A percentile compares a stretch with the other conserved stretches of the same genome.
Conservation (phyloP, 192 early-diverging fungal species). For the Spinellus fusiger region DNA sequence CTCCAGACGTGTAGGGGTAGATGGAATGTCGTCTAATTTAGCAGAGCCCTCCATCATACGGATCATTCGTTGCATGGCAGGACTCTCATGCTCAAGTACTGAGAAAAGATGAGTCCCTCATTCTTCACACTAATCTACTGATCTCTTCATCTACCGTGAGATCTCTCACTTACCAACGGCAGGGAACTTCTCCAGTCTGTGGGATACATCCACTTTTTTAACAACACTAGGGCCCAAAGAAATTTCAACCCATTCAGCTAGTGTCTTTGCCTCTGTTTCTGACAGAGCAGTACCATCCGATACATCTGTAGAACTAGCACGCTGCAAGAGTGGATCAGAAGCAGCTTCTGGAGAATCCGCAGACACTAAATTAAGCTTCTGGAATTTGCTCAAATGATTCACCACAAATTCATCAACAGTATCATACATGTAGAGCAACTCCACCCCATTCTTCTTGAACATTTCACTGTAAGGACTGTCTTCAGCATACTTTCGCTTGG, state of each 20-base stretch:
- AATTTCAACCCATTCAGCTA: slow-evolving; percentile 56
- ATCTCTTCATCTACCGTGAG: not conserved
- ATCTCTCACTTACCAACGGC: slow-evolving; percentile 45
- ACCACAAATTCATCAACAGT: slow-evolving; percentile 55
- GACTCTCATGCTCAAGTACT: slow-evolving; percentile 68
- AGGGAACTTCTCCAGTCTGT: slow-evolving; percentile 65
- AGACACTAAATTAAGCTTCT: slow-evolving; percentile 51
- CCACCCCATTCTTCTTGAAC: slow-evolving; percentile 65
- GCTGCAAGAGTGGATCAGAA: slow-evolving; percentile 30
- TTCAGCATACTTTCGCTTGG: slow-evolving; percentile 52
- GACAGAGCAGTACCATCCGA: slow-evolving; percentile 17
- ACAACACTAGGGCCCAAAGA: slow-evolving; percentile 54
- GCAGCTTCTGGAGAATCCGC: slow-evolving; percentile 40
- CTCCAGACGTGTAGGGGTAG: slow-evolving; percentile 64
- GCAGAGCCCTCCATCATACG: slow-evolving; percentile 57
- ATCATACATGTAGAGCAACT: slow-evolving; percentile 62
- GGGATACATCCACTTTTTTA: slow-evolving; percentile 66
- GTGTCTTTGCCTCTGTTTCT: slow-evolving; percentile 40
- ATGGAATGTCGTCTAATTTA: slow-evolving; percentile 43
- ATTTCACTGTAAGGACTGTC: slow-evolving; percentile 70
- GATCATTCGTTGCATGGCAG: slow-evolving; percentile 64
- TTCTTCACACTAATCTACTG: not conserved
- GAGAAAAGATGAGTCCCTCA: not conserved
- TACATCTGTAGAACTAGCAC: not conserved
- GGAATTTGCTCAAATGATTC: slow-evolving; percentile 53